Percentiles rank a stretch among this genome's conserved stretches.
Evolutionary conservation across 1,284 basidiomycete genomes (phyloP).

Genomic region (Gomphus bonarii): DNA sequence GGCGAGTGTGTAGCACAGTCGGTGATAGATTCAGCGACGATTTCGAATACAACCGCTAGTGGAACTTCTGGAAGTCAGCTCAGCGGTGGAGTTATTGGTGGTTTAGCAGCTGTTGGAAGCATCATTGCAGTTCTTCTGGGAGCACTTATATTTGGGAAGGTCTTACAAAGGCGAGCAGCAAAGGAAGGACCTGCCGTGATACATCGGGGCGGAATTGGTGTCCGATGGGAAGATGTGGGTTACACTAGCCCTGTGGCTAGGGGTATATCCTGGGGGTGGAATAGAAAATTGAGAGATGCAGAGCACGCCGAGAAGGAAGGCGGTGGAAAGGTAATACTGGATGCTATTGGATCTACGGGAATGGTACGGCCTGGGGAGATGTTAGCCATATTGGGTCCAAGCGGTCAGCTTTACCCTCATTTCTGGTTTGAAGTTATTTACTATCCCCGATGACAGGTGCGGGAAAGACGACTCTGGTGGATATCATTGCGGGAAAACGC

Average conservation of each 20-base stretch:
- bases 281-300: background rate
- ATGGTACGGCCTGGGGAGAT: conserved; percentile 66
- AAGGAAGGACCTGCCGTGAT: conserved; percentile 27
- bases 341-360: conserved; percentile 48
- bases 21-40: conserved; percentile 48
- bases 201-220: conserved; percentile 39
- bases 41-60: conserved; percentile 22
- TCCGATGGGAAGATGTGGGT: conserved; percentile 63
- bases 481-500: conserved; percentile 68
- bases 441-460: conserved; percentile 30
- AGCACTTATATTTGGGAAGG: conserved; percentile 50
- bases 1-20: conserved; percentile 82
- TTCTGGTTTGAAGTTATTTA: background rate
- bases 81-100: conserved; percentile 76
- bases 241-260: conserved; percentile 40
- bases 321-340: conserved; percentile 64
- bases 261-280: background rate
- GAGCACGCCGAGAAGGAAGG: background rate
- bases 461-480: conserved; percentile 78
- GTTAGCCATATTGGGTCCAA: conserved; percentile 82
- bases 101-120: conserved; percentile 70
- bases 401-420: conserved; percentile 35
- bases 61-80: conserved; percentile 31
- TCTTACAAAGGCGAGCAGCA: conserved; percentile 51
- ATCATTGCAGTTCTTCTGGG: conserved; percentile 49